These are phyloP conservation scores for Colletotrichum godetiae DNA, from an alignment of 2,329 filamentous ascomycete species.

Conservation along the genomic window DNA sequence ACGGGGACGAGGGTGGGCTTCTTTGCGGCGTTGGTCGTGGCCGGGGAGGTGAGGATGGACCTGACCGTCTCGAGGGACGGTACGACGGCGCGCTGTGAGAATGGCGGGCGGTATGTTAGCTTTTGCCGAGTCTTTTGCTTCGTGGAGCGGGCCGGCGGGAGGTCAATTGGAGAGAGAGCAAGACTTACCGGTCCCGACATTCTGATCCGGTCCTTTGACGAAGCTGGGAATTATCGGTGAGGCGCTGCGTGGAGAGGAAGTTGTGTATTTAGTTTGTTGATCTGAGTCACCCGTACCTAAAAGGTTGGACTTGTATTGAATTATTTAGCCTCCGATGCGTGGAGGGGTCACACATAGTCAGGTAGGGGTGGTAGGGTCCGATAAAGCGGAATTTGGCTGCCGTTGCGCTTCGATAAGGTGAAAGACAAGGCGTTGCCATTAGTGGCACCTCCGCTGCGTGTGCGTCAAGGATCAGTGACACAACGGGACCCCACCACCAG, in stretches of 20 bases:
- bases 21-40: constrained; percentile 41
- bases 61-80: constrained; percentile 60
- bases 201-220: constrained; percentile 15
- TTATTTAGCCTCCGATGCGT: constrained; percentile 30
- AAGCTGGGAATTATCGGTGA: constrained; percentile 1
- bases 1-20: constrained; percentile 81
- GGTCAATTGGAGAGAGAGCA: constrained; percentile 12
- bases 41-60: constrained; percentile 49
- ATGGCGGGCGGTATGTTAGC: background rate
- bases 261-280: constrained; percentile 11
- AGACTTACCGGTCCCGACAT: constrained; percentile 34
- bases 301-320: constrained; percentile 3
- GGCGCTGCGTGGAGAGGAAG: constrained; percentile 1
- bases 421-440: constrained; percentile 26
- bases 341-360: constrained; percentile 19
- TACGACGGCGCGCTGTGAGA: constrained; percentile 51
- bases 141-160: background rate
- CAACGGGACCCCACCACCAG: background rate
- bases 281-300: constrained; percentile 29
- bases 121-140: background rate
- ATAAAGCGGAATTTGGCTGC: constrained; percentile 33
- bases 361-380: constrained; percentile 26
- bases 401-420: constrained; percentile 30
- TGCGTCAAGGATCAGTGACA: constrained; percentile 7
- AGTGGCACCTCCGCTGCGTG: constrained; percentile 32